phyloP scores from a whole-genome alignment of 2,329 filamentous ascomycete species.

The Colletotrichum caudatum region DNA sequence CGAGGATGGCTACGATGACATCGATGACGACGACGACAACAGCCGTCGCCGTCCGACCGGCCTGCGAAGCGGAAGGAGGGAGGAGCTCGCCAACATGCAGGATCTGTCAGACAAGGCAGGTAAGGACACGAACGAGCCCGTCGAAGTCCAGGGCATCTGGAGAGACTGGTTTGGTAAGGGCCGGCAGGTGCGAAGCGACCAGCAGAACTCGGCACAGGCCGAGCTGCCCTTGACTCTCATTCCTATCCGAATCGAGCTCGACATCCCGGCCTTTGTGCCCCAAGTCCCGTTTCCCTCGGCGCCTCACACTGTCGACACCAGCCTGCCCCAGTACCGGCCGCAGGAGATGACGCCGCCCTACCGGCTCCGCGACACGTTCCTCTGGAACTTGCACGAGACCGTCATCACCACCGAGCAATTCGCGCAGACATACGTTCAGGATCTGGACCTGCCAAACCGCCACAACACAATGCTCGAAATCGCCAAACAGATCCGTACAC shows the following conservation, averaged over 20 bases:
- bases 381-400: slow-evolving; percentile 98
- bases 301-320: slow-evolving; percentile 70
- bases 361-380: slow-evolving; percentile 91
- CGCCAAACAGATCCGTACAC: slow-evolving; percentile 92
- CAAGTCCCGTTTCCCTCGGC: slow-evolving; percentile 73
- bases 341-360: slow-evolving; percentile 86
- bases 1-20: slow-evolving; percentile 92
- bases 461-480: slow-evolving; percentile 80
- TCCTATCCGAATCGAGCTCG: slow-evolving; percentile 95
- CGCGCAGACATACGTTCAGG: slow-evolving; percentile 88
- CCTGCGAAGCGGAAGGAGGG: slow-evolving; percentile 83
- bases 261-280: slow-evolving; percentile 83
- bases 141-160: slow-evolving; percentile 91
- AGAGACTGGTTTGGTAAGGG: slow-evolving; percentile 94
- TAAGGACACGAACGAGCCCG: slow-evolving; percentile 82
- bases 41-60: slow-evolving; percentile 84
- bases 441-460: slow-evolving; percentile 88
- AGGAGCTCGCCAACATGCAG: slow-evolving; percentile 70
- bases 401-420: slow-evolving; percentile 96
- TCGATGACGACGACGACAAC: slow-evolving; percentile 79
- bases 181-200: slow-evolving; percentile 65
- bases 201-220: slow-evolving; percentile 74
- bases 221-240: slow-evolving; percentile 90
- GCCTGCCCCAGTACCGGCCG: slow-evolving; percentile 80
- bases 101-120: slow-evolving; percentile 81